Base-by-base conservation (phyloP, 306 rosid species). In the Leucaena leucocephala region DNA sequence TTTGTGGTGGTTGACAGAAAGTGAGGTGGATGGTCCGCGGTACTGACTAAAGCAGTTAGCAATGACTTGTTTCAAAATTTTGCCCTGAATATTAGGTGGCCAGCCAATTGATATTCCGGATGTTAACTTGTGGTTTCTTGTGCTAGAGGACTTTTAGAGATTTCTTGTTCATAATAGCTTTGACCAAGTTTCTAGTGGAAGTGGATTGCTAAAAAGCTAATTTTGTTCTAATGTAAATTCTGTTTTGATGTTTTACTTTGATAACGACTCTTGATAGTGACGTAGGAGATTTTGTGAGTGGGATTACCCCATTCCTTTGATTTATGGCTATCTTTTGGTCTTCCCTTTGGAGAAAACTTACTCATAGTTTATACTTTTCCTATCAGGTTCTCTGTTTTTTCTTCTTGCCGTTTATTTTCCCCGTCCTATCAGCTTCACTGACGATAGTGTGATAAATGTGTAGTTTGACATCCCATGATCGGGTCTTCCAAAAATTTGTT, bases 1-100 rank as follows among this genome's bases (percentile, higher is more conserved):
- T 80, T 61, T 86, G 86, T 81, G 88, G 81, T 87, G 87, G 83
- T 84, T 70, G 87, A 83, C 84, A 80, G 85, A 85, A 66, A 80
- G 72, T 82, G 84, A 84, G 91, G 83, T 79, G 88, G 80, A 74
- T 90, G 79, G 76, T 87, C 45, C 72, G 83, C 77, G 71, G 89
- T 86, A 81, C 66, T 79, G 86, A 78, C 78, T 80, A 78, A 45
- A 76, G 69, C 80, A 49, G 84, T 85, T 82, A 73, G 81, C 63
- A 71, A 71, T 76, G 69, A 68, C 61, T 64, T 38, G 6, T 52
- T 85, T 55, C 52, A 74, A 71, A 81, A 40, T 80, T 70, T 78
- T 82, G 49, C 64, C 79, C 43, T 73, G 55, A 78, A 59, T 78
- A 80, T 52, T 67, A 82, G 88, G 71, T 75, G 80, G 71, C 86